These are phyloP conservation scores for Xylariales sp. DNA, from an alignment of 2,329 filamentous ascomycete species.

Conservation along the genomic window DNA sequence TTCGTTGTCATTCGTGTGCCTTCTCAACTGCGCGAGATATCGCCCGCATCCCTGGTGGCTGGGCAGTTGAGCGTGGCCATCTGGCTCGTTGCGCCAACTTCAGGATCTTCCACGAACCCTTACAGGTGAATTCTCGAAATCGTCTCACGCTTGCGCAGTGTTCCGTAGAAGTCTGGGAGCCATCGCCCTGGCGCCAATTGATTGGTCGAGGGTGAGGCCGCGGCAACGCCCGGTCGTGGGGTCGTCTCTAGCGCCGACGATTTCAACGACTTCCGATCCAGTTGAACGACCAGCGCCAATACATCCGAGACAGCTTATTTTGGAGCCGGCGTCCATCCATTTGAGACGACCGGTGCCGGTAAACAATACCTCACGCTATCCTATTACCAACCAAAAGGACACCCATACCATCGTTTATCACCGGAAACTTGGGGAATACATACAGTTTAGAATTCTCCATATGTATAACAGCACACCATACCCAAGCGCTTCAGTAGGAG, in stretches of 20 bases:
- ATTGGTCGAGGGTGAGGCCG: conserved; percentile 1
- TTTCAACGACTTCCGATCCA: neutral
- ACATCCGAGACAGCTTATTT: conserved; percentile 2
- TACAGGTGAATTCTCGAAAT: neutral
- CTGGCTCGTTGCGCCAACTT: too few relatives aligned
- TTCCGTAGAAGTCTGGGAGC: neutral
- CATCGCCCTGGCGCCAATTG: neutral
- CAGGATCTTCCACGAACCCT: neutral
- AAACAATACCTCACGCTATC: too few relatives aligned
- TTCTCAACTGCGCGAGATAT: neutral
- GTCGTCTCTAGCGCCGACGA: conserved; percentile 1
- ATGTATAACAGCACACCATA: too few relatives aligned
- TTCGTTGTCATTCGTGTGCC: neutral
- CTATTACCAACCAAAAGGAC: too few relatives aligned
- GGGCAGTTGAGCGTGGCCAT: too few relatives aligned
- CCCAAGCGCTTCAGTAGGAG: too few relatives aligned
- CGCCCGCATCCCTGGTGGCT: neutral
- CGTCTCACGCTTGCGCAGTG: neutral
- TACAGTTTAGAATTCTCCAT: too few relatives aligned
- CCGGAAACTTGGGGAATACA: too few relatives aligned
- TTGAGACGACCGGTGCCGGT: too few relatives aligned
- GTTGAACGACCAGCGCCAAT: conserved; percentile 1
- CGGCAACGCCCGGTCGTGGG: conserved; percentile 4
- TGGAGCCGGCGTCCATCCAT: neutral
- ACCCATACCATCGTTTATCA: too few relatives aligned